These are phyloP conservation scores for Primulina eburnea DNA, from an alignment of 257 asterid species.

Conservation along the genomic window DNA sequence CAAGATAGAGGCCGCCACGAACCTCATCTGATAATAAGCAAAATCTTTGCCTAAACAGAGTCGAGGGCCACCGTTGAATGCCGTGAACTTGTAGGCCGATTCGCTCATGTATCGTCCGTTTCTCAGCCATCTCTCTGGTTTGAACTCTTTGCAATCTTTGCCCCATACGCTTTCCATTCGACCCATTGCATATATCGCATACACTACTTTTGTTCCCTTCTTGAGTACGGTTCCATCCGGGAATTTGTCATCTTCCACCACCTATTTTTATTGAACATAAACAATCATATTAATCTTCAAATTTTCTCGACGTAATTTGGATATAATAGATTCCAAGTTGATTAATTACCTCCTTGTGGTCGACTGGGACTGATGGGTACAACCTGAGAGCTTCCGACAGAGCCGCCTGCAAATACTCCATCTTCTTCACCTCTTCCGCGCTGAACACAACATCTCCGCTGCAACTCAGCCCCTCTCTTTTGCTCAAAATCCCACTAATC, in stretches of 20 bases:
- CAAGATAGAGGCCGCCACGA: slow-evolving; percentile 77
- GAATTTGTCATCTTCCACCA: slow-evolving; percentile 69
- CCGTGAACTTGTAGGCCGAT: slow-evolving; percentile 90
- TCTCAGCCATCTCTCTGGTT: slow-evolving; percentile 89
- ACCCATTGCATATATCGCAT: slow-evolving; percentile 91
- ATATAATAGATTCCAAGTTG: too few relatives aligned
- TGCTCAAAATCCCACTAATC: slow-evolving; percentile 50
- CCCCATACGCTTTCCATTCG: slow-evolving; percentile 94
- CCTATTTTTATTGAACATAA: slow-evolving; percentile 32
- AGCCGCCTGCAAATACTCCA: slow-evolving; percentile 97
- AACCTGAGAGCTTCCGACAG: slow-evolving; percentile 83
- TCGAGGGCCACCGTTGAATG: slow-evolving; percentile 94
- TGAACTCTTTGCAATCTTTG: slow-evolving; percentile 70
- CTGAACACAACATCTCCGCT: slow-evolving; percentile 38
- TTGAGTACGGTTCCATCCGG: slow-evolving; percentile 83
- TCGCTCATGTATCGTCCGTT: slow-evolving; percentile 79
- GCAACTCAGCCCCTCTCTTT: slow-evolving; percentile 35
- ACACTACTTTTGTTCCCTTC: slow-evolving; percentile 88
- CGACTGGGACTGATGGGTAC: slow-evolving; percentile 97
- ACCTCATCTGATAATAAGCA: slow-evolving; percentile 93
- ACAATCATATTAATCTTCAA: too few relatives aligned
- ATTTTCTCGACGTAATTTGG: too few relatives aligned
- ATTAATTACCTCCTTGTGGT: slow-evolving; percentile 76
- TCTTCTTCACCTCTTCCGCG: slow-evolving; percentile 87
- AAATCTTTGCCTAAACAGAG: slow-evolving; percentile 93